Evolutionary conservation across 257 asterid genomes (phyloP).

Genomic region (Solanum arcanum): DNA sequence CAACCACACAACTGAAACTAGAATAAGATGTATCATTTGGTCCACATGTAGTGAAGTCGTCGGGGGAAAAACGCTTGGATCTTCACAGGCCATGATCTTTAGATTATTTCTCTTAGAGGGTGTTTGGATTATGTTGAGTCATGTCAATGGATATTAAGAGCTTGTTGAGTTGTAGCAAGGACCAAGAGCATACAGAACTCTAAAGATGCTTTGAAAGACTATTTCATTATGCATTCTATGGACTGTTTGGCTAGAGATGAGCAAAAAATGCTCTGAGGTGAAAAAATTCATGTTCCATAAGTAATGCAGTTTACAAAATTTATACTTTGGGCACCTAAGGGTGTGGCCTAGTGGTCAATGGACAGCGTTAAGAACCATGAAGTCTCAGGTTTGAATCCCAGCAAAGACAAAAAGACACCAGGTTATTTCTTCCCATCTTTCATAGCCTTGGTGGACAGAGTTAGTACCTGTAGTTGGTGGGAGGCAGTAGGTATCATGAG

Average conservation of each 20-base stretch:
- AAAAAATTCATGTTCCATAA: background rate
- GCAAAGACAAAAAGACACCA: too few relatives aligned
- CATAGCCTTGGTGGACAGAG: too few relatives aligned
- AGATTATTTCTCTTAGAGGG: background rate
- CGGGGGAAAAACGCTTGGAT: background rate
- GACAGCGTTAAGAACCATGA: background rate
- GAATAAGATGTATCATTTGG: background rate
- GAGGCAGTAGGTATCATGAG: background rate
- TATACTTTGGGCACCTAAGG: background rate
- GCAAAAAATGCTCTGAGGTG: background rate
- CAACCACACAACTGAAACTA: background rate
- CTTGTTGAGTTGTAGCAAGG: background rate
- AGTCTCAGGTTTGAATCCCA: too few relatives aligned
- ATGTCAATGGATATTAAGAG: background rate
- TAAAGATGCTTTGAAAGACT: background rate
- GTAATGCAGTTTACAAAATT: background rate
- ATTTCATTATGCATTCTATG: background rate
- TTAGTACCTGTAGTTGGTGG: too few relatives aligned
- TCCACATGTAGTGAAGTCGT: background rate
- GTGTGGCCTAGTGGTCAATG: background rate
- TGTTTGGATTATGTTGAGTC: background rate
- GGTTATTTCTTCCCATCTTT: too few relatives aligned
- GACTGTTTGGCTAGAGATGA: background rate
- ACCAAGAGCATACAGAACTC: background rate
- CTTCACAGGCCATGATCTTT: background rate